Evolutionary conservation across 495 filamentous ascomycete genomes (phyloP), one percentile per base, ranked within the genome.

Genomic region (Annulohypoxylon bovei): DNA sequence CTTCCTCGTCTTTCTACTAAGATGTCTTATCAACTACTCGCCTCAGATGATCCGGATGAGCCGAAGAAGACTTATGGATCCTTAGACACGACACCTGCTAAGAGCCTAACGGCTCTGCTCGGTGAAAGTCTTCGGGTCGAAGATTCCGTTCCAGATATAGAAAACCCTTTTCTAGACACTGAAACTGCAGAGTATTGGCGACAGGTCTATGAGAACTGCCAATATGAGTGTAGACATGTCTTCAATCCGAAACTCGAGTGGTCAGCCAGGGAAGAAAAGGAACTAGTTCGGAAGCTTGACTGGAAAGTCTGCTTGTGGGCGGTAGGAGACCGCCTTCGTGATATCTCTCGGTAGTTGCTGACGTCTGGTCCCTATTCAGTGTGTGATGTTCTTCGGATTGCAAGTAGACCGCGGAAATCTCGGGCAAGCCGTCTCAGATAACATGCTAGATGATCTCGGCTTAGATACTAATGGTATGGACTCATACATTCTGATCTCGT

Each of bases 341-440:
- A 18, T 33, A 16, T 30, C 57, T 32, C 35, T n/a, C 11, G 23
- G 44, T 49, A 53, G 37, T 33, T 32, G 37, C 60, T 56, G 58
- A 73, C 60, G 32, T 40, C 25, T 49, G 7, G 9, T 47, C 53
- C 23, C 27, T 22, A 6, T 54, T 22, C 53, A 78, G 77, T 83
- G 78, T 39, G 65, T 78, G 28, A 81, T 82, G 85, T 88, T 88
- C 62, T 87, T 88, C 62, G 83, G 81, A 8, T 77, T 89, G 0
- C 85, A 89, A 60, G 80, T 88, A 14, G 87, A 89, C 70, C 81
- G 87, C 14, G 82, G 83, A 3, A 89, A 89, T 67, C 76, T 89
- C 0, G 62, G 79, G 0, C 84, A 89, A 39, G 87, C 86, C 14
- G 70, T 88, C 8, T 79, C 87, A 1, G 87, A 88, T 65, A 85